These are phyloP conservation scores for Clonostachys byssicola DNA, from an alignment of 2,329 filamentous ascomycete species.

Conservation along the genomic window DNA sequence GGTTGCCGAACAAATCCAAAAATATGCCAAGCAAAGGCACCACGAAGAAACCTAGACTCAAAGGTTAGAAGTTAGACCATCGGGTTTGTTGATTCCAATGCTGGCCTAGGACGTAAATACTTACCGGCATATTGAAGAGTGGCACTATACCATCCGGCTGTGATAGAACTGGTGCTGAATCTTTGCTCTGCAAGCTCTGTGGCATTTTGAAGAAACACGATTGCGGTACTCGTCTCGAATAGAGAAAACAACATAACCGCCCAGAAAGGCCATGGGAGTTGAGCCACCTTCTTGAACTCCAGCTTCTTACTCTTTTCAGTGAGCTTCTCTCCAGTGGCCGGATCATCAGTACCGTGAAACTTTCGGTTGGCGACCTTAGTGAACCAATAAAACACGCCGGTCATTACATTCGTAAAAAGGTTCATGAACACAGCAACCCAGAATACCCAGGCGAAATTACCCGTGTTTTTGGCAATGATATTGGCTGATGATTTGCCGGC, in stretches of 20 bases:
- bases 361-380: conserved; percentile 38
- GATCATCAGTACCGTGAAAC: conserved; percentile 39
- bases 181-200: conserved; percentile 52
- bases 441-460: conserved; percentile 55
- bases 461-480: conserved; percentile 47
- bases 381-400: conserved; percentile 46
- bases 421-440: conserved; percentile 59
- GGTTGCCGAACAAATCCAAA: conserved; percentile 44
- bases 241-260: conserved; percentile 37
- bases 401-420: conserved; percentile 53
- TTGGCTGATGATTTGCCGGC: conserved; percentile 55
- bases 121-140: conserved; percentile 36
- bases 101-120: too few species aligned
- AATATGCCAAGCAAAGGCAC: conserved; percentile 46
- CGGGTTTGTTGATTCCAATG: too few species aligned
- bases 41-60: conserved; percentile 36
- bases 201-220: conserved; percentile 46
- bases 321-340: conserved; percentile 50
- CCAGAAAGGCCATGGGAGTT: conserved; percentile 56
- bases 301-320: conserved; percentile 52
- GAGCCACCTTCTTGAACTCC: conserved; percentile 43
- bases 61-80: too few species aligned
- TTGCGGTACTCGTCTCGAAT: conserved; percentile 46
- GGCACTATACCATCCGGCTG: conserved; percentile 48
- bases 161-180: conserved; percentile 41